Conservation (phyloP, 495 filamentous ascomycete species). For the Lasiosphaeria ovina region DNA sequence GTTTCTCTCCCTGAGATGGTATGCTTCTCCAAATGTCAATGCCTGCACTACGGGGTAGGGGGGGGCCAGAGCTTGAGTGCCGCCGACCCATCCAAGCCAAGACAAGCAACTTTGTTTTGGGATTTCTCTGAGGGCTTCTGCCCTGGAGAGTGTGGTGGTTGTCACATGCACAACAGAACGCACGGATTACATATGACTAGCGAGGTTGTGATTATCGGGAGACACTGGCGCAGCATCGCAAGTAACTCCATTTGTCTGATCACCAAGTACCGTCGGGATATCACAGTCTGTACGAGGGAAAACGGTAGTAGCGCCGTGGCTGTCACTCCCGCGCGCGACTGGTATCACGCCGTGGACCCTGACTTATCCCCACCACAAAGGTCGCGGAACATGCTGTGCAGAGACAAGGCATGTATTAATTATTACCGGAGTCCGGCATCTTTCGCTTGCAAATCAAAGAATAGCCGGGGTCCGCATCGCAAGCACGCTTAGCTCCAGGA, state of each 20-base stretch:
- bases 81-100: neutral
- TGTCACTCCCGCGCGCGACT: constrained; percentile 17
- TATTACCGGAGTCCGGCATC: constrained; percentile 11
- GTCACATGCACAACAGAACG: neutral
- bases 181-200: constrained; percentile 3
- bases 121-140: neutral
- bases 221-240: neutral
- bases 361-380: constrained; percentile 14
- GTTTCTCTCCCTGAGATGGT: constrained; percentile 22
- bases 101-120: constrained; percentile 1
- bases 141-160: neutral
- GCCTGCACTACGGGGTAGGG: constrained; percentile 19
- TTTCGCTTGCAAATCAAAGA: constrained; percentile 7
- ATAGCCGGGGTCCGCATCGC: too few species aligned
- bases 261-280: constrained; percentile 14
- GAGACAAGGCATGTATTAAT: constrained; percentile 14
- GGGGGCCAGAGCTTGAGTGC: neutral
- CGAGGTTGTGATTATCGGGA: constrained; percentile 8
- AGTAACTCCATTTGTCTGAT: constrained; percentile 2
- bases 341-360: constrained; percentile 24
- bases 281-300: constrained; percentile 13
- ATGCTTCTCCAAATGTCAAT: constrained; percentile 14
- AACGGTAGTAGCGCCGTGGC: constrained; percentile 1
- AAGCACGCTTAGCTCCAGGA: too few species aligned
- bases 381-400: constrained; percentile 9